These are phyloP conservation scores for Teunomyces lycoperdinae DNA, from an alignment of 805 yeast genomes.

Conservation along the genomic window DNA sequence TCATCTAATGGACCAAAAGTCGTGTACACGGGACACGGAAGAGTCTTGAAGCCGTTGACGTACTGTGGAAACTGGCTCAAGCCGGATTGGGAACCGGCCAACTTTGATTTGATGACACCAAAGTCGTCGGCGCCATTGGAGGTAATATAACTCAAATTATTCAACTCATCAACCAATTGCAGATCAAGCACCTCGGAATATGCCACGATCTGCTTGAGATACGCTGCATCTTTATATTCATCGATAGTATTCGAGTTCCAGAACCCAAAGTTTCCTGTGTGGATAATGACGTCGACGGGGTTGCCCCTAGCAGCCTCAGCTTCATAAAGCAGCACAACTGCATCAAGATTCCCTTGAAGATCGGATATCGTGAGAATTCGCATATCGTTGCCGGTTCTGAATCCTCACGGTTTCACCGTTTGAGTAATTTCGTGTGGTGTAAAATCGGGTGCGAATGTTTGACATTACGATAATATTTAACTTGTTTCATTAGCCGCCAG, in stretches of 20 bases:
- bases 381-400: not conserved
- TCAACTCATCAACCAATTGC: slow-evolving; percentile 47
- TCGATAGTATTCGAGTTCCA: slow-evolving; percentile 57
- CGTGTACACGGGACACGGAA: slow-evolving; percentile 68
- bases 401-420: no score
- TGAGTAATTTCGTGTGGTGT: not conserved
- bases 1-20: slow-evolving; percentile 79
- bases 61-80: slow-evolving; percentile 20
- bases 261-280: slow-evolving; percentile 48
- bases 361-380: slow-evolving; percentile 24
- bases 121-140: slow-evolving; percentile 4
- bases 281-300: slow-evolving; percentile 19
- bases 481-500: not conserved
- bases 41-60: slow-evolving; percentile 33
- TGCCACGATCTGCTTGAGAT: slow-evolving; percentile 62
- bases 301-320: slow-evolving; percentile 6
- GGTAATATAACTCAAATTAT: slow-evolving; percentile 30
- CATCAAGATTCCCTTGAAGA: slow-evolving; percentile 27
- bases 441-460: not conserved
- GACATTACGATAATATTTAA: not conserved
- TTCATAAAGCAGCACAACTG: slow-evolving; percentile 13
- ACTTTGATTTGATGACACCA: slow-evolving; percentile 6
- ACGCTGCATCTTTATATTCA: slow-evolving; percentile 50
- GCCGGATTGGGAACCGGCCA: slow-evolving; percentile 4
- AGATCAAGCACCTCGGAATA: slow-evolving; percentile 58